Evolutionary conservation across 192 early-diverging fungal species (phyloP), one percentile per base, ranked within the genome.

Genomic region (Umbelopsis ramanniana): DNA sequence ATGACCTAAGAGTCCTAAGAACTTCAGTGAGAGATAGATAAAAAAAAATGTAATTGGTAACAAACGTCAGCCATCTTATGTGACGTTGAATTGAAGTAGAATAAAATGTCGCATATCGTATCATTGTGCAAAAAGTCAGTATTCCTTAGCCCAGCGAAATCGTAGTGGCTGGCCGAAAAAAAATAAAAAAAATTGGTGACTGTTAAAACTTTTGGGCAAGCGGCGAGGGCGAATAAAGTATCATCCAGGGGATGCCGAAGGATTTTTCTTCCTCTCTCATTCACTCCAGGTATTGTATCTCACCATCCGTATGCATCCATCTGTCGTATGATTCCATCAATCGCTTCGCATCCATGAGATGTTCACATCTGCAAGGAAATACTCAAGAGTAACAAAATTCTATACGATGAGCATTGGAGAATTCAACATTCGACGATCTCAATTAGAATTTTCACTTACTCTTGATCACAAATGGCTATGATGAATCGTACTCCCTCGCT

Each of bases 291-390:
- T 63, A 63, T 29, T 63, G 57, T 63, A 63, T 63, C 29, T 19
- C 14, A n/a, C 33, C 57, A 29, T 37, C 33, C 35, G 12, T 26
- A 37, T 63, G 57, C 57, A 63, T 63, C 57, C 57, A 63, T 63
- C 57, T 35, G 57, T 63, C 57, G 57, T 63, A 37, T 17, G 57
- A 33, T 63, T 37, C 29, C 57, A 63, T 63, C 57, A 29, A 37
- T 63, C 57, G 57, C 57, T 63, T 63, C 57, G 29, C 57, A 63
- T 63, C 57, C 57, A 63, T 63, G 57, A 63, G 57, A 63, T 63
- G 33, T 38, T 11, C n/a, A 35, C 33, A 63, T 63, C 57, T 63
- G 57, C 57, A 63, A 38, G 57, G 57, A 63, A 63, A 63, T 37
- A 63, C 26, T 63, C 57, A 37, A 37, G 57, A 37, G 57, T 63